Base-by-base conservation (phyloP, 345 rosid species). In the Psidium guajava region DNA sequence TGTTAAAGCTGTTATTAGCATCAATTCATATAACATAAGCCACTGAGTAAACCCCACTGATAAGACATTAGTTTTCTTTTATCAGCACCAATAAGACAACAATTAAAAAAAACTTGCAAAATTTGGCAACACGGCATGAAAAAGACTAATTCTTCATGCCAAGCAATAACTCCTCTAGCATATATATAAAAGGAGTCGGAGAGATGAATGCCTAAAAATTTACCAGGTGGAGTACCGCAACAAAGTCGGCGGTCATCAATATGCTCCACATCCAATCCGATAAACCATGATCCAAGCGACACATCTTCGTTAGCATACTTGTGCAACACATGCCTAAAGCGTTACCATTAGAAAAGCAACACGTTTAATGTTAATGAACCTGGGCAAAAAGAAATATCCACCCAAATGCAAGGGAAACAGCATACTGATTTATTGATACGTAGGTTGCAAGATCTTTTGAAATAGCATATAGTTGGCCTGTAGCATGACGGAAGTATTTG, bases 181-280 rank as follows among this genome's bases (percentile, higher is more conserved):
- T 36, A 18, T 18, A 18, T 49, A 12, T 3, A 22, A 47, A 40
- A 21, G 54, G 52, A 50, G 56, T n/a, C 6, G 28, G 11, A 28
- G 28, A 42, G 24, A 74, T 1, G 42, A 16, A 8, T 44, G 56
- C 57, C 57, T 85, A 42, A 47, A 47, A 82, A 75, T 77, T 91
- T 96, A 97, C 99, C 99, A 47, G 95, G 95, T 69, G 96, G 95
- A 54, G 99, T 97, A 55, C 99, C 99, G 84, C 99, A 97, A 88
- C 99, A 97, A 2, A 97, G 93, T 90, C 99, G 94, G 82, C 99
- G 92, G 86, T 97, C 99, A 89, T 97, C 99, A 74, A 97, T 93
- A 87, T 97, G 98, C 86, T 97, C 99, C 69, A 83, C 99, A 88
- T 97, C 99, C 91, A 97, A 88, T 85, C 99, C 99, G 82, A 97